Evolutionary conservation across 139 green algal species (phyloP).

Genomic region (Coelastrella sp.): DNA sequence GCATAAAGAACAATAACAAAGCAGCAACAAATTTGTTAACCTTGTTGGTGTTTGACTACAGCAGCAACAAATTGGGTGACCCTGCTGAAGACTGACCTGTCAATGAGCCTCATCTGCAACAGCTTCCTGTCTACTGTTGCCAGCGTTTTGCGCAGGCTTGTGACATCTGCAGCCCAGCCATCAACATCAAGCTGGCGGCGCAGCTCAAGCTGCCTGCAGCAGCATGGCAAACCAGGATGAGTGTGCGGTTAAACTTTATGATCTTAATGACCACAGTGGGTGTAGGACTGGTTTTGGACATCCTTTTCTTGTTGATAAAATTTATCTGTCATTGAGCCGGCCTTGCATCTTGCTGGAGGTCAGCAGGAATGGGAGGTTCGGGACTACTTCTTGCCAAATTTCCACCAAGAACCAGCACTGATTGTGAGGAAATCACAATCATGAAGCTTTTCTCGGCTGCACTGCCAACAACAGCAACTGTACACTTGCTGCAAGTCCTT

Average conservation of each 20-base stretch:
- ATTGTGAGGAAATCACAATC: too few species aligned
- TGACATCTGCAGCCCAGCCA: constrained; percentile 73
- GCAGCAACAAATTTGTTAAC: neutral
- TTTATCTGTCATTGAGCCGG: too few species aligned
- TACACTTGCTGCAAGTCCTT: too few species aligned
- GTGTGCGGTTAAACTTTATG: too few species aligned
- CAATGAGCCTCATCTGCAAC: constrained; percentile 67
- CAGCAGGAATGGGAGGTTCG: too few species aligned
- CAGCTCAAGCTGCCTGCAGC: constrained; percentile 57
- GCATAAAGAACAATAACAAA: neutral
- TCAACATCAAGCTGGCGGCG: constrained; percentile 71
- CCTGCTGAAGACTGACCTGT: constrained; percentile 31
- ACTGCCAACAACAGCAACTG: neutral
- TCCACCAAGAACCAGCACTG: too few species aligned
- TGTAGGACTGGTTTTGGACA: too few species aligned
- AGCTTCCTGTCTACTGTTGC: constrained; percentile 70
- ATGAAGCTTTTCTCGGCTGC: neutral
- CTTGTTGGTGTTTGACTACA: neutral
- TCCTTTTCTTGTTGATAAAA: too few species aligned
- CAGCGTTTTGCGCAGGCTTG: constrained; percentile 69
- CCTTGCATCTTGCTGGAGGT: too few species aligned
- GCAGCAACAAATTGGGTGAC: neutral
- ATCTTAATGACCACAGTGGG: too few species aligned
- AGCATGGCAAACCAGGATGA: neutral
- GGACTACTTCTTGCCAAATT: too few species aligned